Evolutionary conservation across 176 grass and related monocot species (phyloP).

Genomic region (Luzula sylvatica): DNA sequence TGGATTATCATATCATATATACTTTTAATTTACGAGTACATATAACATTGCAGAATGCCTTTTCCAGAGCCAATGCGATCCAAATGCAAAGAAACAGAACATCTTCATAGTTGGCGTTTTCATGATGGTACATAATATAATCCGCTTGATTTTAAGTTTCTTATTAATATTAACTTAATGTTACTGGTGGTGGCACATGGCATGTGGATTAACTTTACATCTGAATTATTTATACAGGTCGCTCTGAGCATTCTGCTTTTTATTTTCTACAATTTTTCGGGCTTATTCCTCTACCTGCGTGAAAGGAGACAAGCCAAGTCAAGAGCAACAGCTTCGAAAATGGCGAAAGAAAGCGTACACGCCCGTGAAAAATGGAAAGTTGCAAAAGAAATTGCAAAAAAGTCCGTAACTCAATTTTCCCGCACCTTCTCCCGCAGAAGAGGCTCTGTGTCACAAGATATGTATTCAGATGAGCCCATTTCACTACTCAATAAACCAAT

Average conservation of each 20-base stretch:
- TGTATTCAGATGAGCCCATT: slow-evolving; percentile 20
- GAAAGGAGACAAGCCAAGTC: slow-evolving; percentile 59
- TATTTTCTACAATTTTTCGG: slow-evolving; percentile 82
- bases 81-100: slow-evolving; percentile 29
- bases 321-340: slow-evolving; percentile 55
- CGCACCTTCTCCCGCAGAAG: slow-evolving; percentile 43
- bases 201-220: too few species aligned
- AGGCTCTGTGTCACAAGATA: slow-evolving; percentile 19
- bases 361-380: slow-evolving; percentile 62
- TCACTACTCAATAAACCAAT: slow-evolving; percentile 8
- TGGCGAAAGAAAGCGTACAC: slow-evolving; percentile 49
- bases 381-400: slow-evolving; percentile 52
- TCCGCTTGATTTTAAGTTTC: too few species aligned
- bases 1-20: too few species aligned
- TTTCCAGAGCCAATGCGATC: slow-evolving; percentile 30
- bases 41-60: slow-evolving; percentile 56
- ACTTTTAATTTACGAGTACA: too few species aligned
- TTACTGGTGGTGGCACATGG: too few species aligned
- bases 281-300: slow-evolving; percentile 48
- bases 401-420: slow-evolving; percentile 28
- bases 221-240: slow-evolving; percentile 26
- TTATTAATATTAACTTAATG: too few species aligned
- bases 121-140: slow-evolving; percentile 43
- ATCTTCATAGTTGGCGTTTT: slow-evolving; percentile 34
- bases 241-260: slow-evolving; percentile 45